A percentile compares a stretch with the other conserved stretches of the same genome.
Evolutionary conservation across 83 land plant genomes (phyloP).

Genomic region (Thuja plicata): DNA sequence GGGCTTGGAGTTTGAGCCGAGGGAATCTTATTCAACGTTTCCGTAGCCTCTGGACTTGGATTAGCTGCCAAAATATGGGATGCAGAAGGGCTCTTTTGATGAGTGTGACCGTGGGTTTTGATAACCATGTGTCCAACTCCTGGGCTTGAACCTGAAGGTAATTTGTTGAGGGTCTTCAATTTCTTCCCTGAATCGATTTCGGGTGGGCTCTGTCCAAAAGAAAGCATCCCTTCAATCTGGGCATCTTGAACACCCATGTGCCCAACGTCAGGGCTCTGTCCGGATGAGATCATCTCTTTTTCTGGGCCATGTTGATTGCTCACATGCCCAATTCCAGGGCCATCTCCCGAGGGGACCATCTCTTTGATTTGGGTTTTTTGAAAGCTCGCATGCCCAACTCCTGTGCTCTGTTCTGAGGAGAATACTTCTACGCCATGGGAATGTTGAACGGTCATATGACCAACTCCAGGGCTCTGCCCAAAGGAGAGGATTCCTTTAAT

Average conservation of each 20-base stretch:
- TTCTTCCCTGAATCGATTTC: not conserved
- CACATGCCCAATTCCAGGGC: too few relatives aligned
- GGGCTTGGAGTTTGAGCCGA: not conserved
- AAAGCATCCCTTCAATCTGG: too few relatives aligned
- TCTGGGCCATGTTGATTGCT: too few relatives aligned
- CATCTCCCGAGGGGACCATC: too few relatives aligned
- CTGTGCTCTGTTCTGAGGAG: not conserved
- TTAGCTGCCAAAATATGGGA: not conserved
- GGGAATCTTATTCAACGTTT: not conserved
- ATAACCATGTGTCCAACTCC: not conserved
- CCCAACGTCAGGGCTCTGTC: too few relatives aligned
- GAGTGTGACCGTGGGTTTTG: not conserved
- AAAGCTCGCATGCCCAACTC: not conserved
- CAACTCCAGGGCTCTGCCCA: too few relatives aligned
- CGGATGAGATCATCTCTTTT: too few relatives aligned
- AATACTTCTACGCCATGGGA: not conserved
- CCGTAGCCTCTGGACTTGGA: not conserved
- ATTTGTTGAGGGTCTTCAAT: not conserved
- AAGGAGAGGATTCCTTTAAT: too few relatives aligned
- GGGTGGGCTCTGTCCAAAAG: not conserved
- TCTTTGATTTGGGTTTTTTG: too few relatives aligned
- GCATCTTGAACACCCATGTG: too few relatives aligned
- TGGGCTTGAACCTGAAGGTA: constrained; percentile 3
- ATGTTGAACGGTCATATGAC: too few relatives aligned
- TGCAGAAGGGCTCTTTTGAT: not conserved